Evolutionary conservation across 2,329 filamentous ascomycete species (phyloP).

Genomic region (Colletotrichum euphorbiae): DNA sequence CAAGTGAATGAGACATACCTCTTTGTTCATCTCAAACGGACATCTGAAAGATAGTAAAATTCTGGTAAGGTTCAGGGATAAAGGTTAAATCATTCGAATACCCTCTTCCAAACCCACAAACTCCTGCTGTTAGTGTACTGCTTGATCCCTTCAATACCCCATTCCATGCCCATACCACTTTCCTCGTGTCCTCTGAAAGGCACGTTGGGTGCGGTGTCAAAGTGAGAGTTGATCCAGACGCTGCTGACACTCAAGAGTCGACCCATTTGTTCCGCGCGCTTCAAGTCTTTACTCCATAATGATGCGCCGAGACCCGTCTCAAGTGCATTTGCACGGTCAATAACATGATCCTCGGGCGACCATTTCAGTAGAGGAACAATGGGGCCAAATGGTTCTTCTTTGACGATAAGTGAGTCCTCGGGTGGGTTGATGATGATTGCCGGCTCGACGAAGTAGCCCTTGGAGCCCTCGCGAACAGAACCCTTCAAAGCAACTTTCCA

Average conservation of each 20-base stretch:
- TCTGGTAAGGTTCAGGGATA: too few relatives aligned
- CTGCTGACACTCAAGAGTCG: constrained; percentile 66
- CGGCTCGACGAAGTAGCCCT: constrained; percentile 67
- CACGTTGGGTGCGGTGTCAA: constrained; percentile 51
- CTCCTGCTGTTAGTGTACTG: constrained; percentile 47
- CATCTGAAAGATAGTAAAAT: too few relatives aligned
- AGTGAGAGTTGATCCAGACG: constrained; percentile 69
- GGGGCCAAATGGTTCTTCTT: constrained; percentile 65
- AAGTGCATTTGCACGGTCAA: constrained; percentile 65
- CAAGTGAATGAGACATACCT: background rate
- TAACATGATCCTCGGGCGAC: constrained; percentile 69
- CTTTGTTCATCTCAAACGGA: background rate
- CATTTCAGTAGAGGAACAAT: constrained; percentile 73
- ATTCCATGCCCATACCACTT: constrained; percentile 63
- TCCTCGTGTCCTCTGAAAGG: constrained; percentile 64
- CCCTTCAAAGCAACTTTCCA: constrained; percentile 25
- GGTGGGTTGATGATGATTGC: constrained; percentile 71
- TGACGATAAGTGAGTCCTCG: constrained; percentile 65
- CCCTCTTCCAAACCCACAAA: constrained; percentile 45
- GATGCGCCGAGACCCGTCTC: constrained; percentile 67
- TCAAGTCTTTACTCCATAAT: constrained; percentile 66
- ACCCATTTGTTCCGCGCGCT: constrained; percentile 63
- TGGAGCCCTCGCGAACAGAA: constrained; percentile 25
- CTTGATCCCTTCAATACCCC: constrained; percentile 53
- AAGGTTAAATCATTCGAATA: constrained; percentile 36